Evolutionary conservation across 345 rosid genomes (phyloP), one percentile per base, ranked within the genome.

Genomic region (Rubroshorea leprosula): DNA sequence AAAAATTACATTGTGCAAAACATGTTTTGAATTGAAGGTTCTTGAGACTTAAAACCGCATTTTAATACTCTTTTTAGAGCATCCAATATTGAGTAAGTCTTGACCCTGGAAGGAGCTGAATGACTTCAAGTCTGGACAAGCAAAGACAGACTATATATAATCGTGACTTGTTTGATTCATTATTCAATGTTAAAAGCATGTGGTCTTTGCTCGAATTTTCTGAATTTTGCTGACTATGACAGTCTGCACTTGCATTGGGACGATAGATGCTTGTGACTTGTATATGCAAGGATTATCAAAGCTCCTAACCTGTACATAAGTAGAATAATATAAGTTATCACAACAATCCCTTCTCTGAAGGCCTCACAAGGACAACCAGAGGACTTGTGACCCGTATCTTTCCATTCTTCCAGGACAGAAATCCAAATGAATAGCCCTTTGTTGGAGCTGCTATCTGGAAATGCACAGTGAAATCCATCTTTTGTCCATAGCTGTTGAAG

Each of bases 391-490:
- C 82, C 48, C 68, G 24, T 46, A 52, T 4, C 35, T 60, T 64
- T 58, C 70, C 54, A 24, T 41, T 75, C 67, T 58, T 77, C 82
- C 85, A 80, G n/a, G 80, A 51, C 76, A 77, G 46, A 53, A 38
- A 69, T 45, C 85, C 85, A 21, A 77, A 80, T 21, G 39, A 56
- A 68, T 74, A 80, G n/a, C 76, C 82, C 62, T 67, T 71, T 25
- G 65, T 11, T 17, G 80, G 78, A 23, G 68, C 76, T 41, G 64
- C 61, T 55, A 75, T 66, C 69, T 68, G 63, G 68, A 80, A 75
- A 56, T 55, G 70, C 62, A 80, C 78, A 2, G 64, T 72, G 64
- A 77, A 80, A 29, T 23, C 68, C 24, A 74, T 71, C 67, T 64
- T 80, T 71, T 80, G 74, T 45, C 85, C 82, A 39, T 57, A 75